Base-by-base conservation (phyloP, 164 flowering plant genomes). In the Saururus chinensis region DNA sequence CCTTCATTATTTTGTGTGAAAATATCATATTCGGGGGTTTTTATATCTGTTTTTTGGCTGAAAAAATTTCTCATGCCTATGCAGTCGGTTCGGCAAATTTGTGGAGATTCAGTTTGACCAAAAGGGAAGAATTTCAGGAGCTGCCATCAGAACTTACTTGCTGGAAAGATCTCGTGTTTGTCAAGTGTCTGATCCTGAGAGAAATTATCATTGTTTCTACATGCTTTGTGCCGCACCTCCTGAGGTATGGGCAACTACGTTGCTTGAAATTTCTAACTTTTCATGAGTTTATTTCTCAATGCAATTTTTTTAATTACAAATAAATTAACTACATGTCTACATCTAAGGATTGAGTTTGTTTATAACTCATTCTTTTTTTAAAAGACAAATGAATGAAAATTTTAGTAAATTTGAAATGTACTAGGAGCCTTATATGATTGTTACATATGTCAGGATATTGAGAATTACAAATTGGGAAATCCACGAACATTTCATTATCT, bases 191-290 rank as follows among this genome's bases (percentile, higher is more conserved):
- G 95, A 91, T 67, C 96, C 96, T 40, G 99, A 95, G 76, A 84
- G 99, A 76, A 95, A 95, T 70, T 95, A 95, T 67, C 99, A 95
- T 61, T 95, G 99, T 74, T 95, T 95, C 82, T 95, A 95, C 82
- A 91, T 95, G 99, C 89, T 95, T 68, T 95, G 99, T 83, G 86
- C 96, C 69, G 99, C 96, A 53, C 97, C 99, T 53, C 75, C 75
- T 5, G 96, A 95, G 96, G 99, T 95, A 82, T 21, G 70, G 60
- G 22, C 45, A 56, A 63, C 16, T 24, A 62, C 57, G 40, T 51
- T 23, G 23, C 49, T 25, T 30, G 49, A 13, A 12, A 12, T 45
- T 4, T 45, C 11, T 45, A 12, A 2, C 2, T 45, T 3, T 45
- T 12, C 14, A 45, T 45, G 17, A 45, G 11, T 45, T 9, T 4